A percentile compares a stretch with the other conserved stretches of the same genome.
Evolutionary conservation across 1,284 basidiomycete genomes (phyloP).

Genomic region (Cutaneotrichosporon sp.): DNA sequence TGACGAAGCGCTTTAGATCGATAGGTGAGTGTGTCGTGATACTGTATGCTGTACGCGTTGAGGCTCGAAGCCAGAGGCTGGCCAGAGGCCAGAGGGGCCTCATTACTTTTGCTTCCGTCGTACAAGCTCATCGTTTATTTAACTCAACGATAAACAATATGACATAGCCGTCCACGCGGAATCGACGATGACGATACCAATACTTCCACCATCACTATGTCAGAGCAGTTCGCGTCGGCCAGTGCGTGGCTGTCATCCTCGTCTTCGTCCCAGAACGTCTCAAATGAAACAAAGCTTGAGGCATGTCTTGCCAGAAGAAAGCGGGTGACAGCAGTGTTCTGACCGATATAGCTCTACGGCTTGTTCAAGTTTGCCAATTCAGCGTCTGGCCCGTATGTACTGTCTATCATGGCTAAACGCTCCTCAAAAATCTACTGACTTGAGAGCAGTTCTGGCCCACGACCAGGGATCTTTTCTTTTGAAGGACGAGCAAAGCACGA

Average conservation of each 20-base stretch:
- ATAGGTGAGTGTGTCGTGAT: too few relatives aligned
- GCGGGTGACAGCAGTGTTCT: background rate
- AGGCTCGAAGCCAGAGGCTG: too few relatives aligned
- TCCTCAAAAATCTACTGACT: too few relatives aligned
- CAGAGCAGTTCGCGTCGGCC: constrained; percentile 27
- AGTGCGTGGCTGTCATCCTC: constrained; percentile 31
- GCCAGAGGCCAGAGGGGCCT: too few relatives aligned
- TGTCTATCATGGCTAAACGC: too few relatives aligned
- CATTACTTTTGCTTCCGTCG: too few relatives aligned
- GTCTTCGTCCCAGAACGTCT: constrained; percentile 27
- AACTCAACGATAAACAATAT: too few relatives aligned
- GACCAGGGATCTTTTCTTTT: constrained; percentile 76
- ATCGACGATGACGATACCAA: too few relatives aligned
- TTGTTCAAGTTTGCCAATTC: constrained; percentile 71
- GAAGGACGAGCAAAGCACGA: constrained; percentile 81
- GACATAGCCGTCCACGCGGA: too few relatives aligned
- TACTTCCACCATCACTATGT: background rate
- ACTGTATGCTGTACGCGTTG: too few relatives aligned
- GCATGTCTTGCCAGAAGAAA: constrained; percentile 14
- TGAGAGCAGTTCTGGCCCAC: constrained; percentile 51
- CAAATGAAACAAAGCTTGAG: constrained; percentile 40
- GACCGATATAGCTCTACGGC: constrained; percentile 64
- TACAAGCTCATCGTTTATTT: too few relatives aligned
- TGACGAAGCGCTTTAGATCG: too few relatives aligned
- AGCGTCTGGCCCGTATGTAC: constrained; percentile 27